Percentiles rank a stretch among this genome's conserved stretches.
Conservation (phyloP, 169 alveolate genomes). For the Cryptosporidium canis region DNA sequence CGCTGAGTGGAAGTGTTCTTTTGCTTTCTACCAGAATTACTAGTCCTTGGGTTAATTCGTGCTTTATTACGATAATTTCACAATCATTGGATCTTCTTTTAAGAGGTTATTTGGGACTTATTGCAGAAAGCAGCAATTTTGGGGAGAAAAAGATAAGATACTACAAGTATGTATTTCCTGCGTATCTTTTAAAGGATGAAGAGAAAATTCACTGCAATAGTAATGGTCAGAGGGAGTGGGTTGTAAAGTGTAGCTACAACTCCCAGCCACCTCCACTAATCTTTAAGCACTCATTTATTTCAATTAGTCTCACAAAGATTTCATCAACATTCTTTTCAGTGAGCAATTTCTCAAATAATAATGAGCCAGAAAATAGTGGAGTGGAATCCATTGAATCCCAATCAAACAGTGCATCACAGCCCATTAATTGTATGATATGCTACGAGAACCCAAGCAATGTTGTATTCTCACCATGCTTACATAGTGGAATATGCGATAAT, state of each 20-base stretch:
- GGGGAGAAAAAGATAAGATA: conserved; percentile 20
- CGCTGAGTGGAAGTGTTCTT: conserved; percentile 65
- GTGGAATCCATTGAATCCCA: neutral
- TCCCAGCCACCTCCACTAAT: conserved; percentile 69
- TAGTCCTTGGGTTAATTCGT: conserved; percentile 68
- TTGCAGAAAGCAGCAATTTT: neutral
- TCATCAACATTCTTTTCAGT: conserved; percentile 56
- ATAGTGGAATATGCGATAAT: conserved; percentile 57
- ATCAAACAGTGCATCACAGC: neutral
- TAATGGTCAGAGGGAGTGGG: conserved; percentile 67
- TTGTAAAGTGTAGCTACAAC: conserved; percentile 39
- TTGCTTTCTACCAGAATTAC: conserved; percentile 57
- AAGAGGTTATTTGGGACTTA: conserved; percentile 58
- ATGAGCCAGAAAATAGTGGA: neutral
- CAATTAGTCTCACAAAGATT: conserved; percentile 26
- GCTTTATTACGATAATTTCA: conserved; percentile 57
- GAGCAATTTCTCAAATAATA: neutral
- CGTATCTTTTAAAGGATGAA: conserved; percentile 49
- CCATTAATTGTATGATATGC: conserved; percentile 58
- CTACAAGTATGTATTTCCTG: conserved; percentile 57
- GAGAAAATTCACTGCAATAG: conserved; percentile 49
- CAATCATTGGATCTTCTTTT: conserved; percentile 52
- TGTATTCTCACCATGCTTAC: conserved; percentile 62
- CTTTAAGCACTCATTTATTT: conserved; percentile 46
- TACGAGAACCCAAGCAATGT: conserved; percentile 59